Evolutionary conservation across 2,329 filamentous ascomycete genomes (phyloP).

Genomic region (Cryoendolithus antarcticus): DNA sequence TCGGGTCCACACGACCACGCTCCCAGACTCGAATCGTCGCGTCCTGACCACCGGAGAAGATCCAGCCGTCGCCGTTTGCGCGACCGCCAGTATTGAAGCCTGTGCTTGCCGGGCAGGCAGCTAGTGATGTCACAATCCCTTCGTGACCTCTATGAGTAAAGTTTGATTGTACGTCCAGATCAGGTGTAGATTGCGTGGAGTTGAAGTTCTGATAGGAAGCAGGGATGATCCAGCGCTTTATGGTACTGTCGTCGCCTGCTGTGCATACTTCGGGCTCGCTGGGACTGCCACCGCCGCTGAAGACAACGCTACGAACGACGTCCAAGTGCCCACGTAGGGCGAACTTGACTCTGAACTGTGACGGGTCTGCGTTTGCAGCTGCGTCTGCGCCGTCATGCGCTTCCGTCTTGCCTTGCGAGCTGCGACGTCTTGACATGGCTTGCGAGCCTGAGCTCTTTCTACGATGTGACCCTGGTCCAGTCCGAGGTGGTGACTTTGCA

Average conservation of each 20-base stretch:
- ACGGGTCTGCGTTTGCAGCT: conserved; percentile 48
- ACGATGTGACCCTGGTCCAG: conserved; percentile 54
- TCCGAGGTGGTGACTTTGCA: conserved; percentile 65
- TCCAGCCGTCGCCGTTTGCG: conserved; percentile 87
- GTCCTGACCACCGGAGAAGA: conserved; percentile 95
- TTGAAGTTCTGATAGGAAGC: conserved; percentile 56
- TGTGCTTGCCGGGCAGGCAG: conserved; percentile 67
- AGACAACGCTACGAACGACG: conserved; percentile 87
- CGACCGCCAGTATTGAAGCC: conserved; percentile 84
- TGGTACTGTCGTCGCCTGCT: conserved; percentile 83
- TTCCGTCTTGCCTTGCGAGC: conserved; percentile 46
- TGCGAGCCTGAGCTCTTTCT: conserved; percentile 60
- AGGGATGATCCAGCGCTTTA: conserved; percentile 95
- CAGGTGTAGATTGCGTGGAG: conserved; percentile 45
- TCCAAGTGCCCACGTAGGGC: conserved; percentile 86
- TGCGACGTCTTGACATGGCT: conserved; percentile 51
- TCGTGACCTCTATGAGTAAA: conserved; percentile 91
- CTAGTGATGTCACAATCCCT: conserved; percentile 77
- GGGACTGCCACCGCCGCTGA: conserved; percentile 89
- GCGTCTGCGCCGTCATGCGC: conserved; percentile 34
- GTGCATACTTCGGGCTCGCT: conserved; percentile 96
- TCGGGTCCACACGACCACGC: conserved; percentile 82
- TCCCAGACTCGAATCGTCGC: conserved; percentile 92
- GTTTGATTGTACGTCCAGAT: conserved; percentile 83
- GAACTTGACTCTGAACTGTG: conserved; percentile 84